These are phyloP conservation scores for Gentiana dahurica DNA, from an alignment of 257 asterid genomes.

Conservation along the genomic window DNA sequence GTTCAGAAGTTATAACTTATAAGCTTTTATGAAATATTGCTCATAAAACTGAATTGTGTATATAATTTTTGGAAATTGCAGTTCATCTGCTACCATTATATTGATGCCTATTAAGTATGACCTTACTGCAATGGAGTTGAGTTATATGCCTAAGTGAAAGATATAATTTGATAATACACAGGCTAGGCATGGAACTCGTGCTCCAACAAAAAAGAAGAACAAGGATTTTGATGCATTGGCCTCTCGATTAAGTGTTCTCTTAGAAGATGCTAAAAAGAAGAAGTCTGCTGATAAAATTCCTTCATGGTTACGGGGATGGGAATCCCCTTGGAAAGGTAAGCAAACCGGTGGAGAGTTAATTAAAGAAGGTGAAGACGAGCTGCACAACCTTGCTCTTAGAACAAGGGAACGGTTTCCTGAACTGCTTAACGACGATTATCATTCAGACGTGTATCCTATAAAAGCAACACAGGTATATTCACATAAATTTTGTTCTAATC, in stretches of 20 bases:
- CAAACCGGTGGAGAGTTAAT: constrained; percentile 79
- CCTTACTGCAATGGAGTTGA: too few species aligned
- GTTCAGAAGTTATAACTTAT: too few species aligned
- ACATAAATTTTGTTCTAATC: constrained; percentile 7
- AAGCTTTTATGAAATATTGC: not conserved
- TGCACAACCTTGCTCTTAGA: constrained; percentile 77
- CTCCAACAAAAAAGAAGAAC: constrained; percentile 89
- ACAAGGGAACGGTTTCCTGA: constrained; percentile 54
- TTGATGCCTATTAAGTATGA: too few species aligned
- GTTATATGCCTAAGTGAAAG: not conserved
- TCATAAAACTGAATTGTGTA: too few species aligned
- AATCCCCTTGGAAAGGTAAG: constrained; percentile 90
- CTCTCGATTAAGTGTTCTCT: constrained; percentile 45
- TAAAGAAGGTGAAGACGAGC: constrained; percentile 76
- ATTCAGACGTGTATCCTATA: constrained; percentile 78
- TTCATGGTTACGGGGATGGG: constrained; percentile 74
- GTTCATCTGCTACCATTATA: too few species aligned
- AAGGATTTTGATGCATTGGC: constrained; percentile 56
- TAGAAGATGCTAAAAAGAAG: constrained; percentile 40
- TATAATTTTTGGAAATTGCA: not conserved
- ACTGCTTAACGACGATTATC: constrained; percentile 68
- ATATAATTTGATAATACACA: constrained; percentile 17
- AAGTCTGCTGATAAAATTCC: constrained; percentile 43
- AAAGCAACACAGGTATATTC: constrained; percentile 77
- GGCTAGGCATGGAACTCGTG: constrained; percentile 98